Evolutionary conservation across 257 asterid genomes (phyloP), one percentile per base, ranked within the genome.

Genomic region (Plantago ovata): DNA sequence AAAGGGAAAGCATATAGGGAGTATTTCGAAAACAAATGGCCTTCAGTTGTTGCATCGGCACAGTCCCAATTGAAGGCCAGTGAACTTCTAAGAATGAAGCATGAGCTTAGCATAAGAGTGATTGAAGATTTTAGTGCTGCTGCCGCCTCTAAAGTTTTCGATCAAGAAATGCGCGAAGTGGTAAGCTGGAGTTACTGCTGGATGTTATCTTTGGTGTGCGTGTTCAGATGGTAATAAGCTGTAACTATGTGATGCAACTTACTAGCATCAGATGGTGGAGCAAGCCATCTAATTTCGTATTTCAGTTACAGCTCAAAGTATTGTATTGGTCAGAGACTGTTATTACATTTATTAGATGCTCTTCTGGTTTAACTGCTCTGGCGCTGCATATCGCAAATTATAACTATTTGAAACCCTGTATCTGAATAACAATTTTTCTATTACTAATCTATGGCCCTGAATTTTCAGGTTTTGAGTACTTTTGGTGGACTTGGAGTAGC

Each of bases 401-500:
- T 44, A 42, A 44, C 32, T 45, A n/a, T 61, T 42, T 22, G 53
- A 44, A 41, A 67, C 22, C 23, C 50, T 21, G 11, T 8, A 45
- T 58, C 64, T 60, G 13, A 32, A 49, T 6, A 10, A n/a, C 11
- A 50, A 63, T 46, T 49, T 50, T 63, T 53, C 39, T 42, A n/a
- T n/a, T n/a, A 58, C 51, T 44, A 41, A 39, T 54, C 67, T 59
- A 51, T 20, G n/a, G 36, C 58, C 52, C 69, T 69, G 48, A 53
- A 11, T 66, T 54, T 69, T 70, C 95, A 93, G 97, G 77, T 89
- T 64, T 53, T 93, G 77, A 86, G 81, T 43, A 78, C 96, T 69
- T 83, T 74, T 64, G 96, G 99, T 51, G 95, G 97, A 59, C 76
- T 93, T 45, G 99, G 96, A 51, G 89, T 83, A 61, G 97, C 99